Base-by-base conservation (phyloP, 306 rosid species). In the Acacia acuminata region DNA sequence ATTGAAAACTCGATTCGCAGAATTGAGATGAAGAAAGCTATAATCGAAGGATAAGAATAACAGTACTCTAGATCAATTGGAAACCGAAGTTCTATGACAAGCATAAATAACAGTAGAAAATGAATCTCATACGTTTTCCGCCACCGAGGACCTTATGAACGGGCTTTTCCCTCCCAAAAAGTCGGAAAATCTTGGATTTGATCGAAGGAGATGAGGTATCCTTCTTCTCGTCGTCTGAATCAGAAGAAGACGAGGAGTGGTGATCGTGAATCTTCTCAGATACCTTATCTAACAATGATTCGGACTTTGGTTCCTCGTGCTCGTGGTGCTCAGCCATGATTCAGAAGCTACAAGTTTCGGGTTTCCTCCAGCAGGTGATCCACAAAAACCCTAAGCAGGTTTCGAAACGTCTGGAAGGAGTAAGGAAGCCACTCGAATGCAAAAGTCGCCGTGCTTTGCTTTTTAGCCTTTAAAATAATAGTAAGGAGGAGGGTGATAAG, bases 61-160 rank as follows among this genome's bases (percentile, higher is more conserved):
- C 17, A 51, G 48, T 22, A 19, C 65, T 70, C 42, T 1, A 64
- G 4, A 71, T 38, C 19, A 51, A n/a, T 25, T 2, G 72, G 65
- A 73, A 42, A 61, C 61, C 43, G 2, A 45, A 74, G 0, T 6
- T 7, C 27, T 1, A 10, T 2, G 58, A 4, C 15, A 42, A 20
- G 42, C 0, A 43, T 0, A 48, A 34, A 75, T 17, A 6, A 4
- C 42, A 14, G 70, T 30, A 27, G n/a, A 30, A 14, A 2, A 13
- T 67, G 38, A 58, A 71, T 0, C 63, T 43, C 94, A 65, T 87
- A 94, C 99, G 93, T 89, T 90, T 94, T 86, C 99, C 99, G 1
- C 99, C 99, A 20, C 99, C 99, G 16, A 96, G 67, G 79, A 92
- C 97, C 80, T 84, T 73, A 89, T 96, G 98, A 65, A 96, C 87